Base-by-base conservation (phyloP, 2,329 filamentous ascomycete genomes). In the Drechslera avenae region DNA sequence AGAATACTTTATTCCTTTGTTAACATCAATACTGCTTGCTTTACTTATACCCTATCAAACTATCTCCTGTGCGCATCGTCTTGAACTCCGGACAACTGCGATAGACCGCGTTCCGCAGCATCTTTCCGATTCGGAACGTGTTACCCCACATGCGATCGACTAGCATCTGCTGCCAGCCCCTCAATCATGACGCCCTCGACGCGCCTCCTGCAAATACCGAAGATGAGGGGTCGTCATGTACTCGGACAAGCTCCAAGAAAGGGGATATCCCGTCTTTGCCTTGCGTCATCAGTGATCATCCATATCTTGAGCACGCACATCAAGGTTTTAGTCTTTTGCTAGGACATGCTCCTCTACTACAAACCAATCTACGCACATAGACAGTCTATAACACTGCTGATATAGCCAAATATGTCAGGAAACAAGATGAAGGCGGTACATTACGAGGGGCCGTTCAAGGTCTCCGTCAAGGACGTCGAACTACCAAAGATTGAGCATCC, bases 401-500 rank as follows among this genome's bases (percentile, higher is more conserved):
- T 4, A 30, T 32, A n/a, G n/a, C n/a, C 26, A 2, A 6, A 12
- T 4, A 4, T 19, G 5, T 16, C 12, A 3, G 1, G 13, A 2
- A 57, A 52, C 3, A 78, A 74, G 19, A 86, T 86, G 84, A 85
- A 85, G 71, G 84, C 83, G 9, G 76, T 86, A 47, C 83, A 85
- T 63, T 86, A 86, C 60, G 79, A 83, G 36, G 83, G 83, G 1
- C 81, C 84, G 0, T 83, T 81, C 73, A 80, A 82, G 68, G 84
- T 87, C 53, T 80, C 80, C n/a, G 80, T 88, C 41, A 80, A 84
- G 60, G 81, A 87, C 18, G 79, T 85, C 6, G 78, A 81, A 19
- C 65, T 78, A 37, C 85, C 85, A 1, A 80, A 78, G 63, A 75
- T 88, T 17, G 74, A 86, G 64, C 84, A 86, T 69, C 83, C 84